Evolutionary conservation across 2,329 filamentous ascomycete genomes (phyloP).

Genomic region (Alternaria atra): DNA sequence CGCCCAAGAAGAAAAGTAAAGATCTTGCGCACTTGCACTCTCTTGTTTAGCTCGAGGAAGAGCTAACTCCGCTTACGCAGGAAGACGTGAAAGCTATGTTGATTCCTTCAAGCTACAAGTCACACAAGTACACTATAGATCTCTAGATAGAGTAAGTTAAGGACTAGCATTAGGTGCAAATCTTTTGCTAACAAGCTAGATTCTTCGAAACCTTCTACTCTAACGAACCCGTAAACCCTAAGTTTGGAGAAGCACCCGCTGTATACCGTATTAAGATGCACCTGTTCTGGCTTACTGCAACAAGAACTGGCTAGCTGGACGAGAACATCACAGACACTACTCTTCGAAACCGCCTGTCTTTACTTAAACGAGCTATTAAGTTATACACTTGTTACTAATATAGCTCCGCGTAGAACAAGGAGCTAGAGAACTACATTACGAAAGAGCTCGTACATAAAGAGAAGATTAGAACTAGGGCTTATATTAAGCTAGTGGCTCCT

Average conservation of each 20-base stretch:
- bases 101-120: too few relatives aligned
- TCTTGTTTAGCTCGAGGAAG: too few relatives aligned
- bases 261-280: conserved; percentile 8
- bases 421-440: conserved; percentile 4
- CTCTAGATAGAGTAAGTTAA: too few relatives aligned
- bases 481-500: conserved; percentile 12
- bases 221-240: background rate
- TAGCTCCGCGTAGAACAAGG: conserved; percentile 7
- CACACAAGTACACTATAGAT: too few relatives aligned
- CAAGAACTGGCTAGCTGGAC: conserved; percentile 11
- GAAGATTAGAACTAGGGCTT: conserved; percentile 7
- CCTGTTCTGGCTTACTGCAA: conserved; percentile 14
- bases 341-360: conserved; percentile 8
- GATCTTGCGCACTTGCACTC: too few relatives aligned
- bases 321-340: conserved; percentile 18
- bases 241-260: background rate
- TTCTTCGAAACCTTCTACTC: background rate
- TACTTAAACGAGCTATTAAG: conserved; percentile 19
- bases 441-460: background rate
- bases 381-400: conserved; percentile 13
- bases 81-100: too few relatives aligned
- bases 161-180: background rate
- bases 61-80: too few relatives aligned
- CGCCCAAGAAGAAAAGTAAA: too few relatives aligned
- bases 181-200: background rate